A percentile compares a stretch with the other conserved stretches of the same genome.
Conservation (phyloP, 2,329 filamentous ascomycete species). For the Aquanectria penicillioides region DNA sequence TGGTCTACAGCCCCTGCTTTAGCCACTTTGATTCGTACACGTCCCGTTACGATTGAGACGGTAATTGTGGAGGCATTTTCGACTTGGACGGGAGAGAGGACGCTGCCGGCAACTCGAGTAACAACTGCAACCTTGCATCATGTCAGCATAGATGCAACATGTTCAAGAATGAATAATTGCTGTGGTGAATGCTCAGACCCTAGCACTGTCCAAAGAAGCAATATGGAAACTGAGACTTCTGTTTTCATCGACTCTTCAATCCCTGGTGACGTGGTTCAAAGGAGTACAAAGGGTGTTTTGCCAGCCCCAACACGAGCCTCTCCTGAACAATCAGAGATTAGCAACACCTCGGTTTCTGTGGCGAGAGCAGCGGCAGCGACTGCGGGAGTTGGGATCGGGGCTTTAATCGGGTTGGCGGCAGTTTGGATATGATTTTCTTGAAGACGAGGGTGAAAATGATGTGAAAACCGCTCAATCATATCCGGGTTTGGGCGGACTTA, state of each 20-base stretch:
- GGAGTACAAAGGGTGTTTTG: neutral
- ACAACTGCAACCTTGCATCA: constrained; percentile 34
- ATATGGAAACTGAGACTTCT: neutral
- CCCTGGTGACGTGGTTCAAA: neutral
- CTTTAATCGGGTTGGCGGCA: constrained; percentile 36
- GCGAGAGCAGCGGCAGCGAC: constrained; percentile 34
- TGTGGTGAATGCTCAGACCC: constrained; percentile 35
- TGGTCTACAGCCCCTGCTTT: constrained; percentile 30
- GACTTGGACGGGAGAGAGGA: constrained; percentile 36
- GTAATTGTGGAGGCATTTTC: constrained; percentile 40
- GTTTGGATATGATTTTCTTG: constrained; percentile 32
- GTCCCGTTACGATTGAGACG: constrained; percentile 35
- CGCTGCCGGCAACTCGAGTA: constrained; percentile 30
- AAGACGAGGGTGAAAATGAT: neutral
- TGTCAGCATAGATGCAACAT: constrained; percentile 30
- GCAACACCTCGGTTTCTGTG: constrained; percentile 31
- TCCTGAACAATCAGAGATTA: constrained; percentile 16
- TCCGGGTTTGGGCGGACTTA: constrained; percentile 10
- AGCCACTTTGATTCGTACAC: constrained; percentile 30
- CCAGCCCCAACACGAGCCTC: constrained; percentile 1
- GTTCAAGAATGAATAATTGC: constrained; percentile 28
- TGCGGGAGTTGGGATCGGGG: constrained; percentile 36
- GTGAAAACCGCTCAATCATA: constrained; percentile 20
- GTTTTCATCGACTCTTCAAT: neutral
- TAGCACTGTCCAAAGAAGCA: no score